These are phyloP conservation scores for Penicillium simplicissimum DNA, from an alignment of 495 filamentous ascomycete genomes.

Conservation along the genomic window DNA sequence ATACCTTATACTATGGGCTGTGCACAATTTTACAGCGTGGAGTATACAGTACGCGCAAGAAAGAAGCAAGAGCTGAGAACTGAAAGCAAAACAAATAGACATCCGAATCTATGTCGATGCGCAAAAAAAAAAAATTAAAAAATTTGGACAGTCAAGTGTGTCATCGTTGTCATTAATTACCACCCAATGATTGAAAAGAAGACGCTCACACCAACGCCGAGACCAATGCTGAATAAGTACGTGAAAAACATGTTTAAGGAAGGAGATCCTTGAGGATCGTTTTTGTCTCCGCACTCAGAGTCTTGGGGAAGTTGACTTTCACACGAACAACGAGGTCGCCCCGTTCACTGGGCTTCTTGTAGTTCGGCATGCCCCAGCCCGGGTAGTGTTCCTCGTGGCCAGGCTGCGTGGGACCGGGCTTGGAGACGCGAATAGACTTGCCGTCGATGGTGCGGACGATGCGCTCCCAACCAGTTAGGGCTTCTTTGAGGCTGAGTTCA, in stretches of 20 bases:
- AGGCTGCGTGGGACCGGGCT: constrained; percentile 80
- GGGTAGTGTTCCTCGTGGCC: constrained; percentile 81
- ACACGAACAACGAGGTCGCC: constrained; percentile 89
- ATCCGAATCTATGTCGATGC: neutral
- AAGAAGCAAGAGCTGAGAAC: neutral
- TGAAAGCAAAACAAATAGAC: neutral
- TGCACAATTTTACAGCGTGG: neutral
- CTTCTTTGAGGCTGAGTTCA: constrained; percentile 88
- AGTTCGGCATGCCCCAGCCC: constrained; percentile 83
- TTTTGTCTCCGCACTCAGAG: constrained; percentile 74
- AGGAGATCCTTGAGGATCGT: constrained; percentile 74
- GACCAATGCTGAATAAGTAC: constrained; percentile 28
- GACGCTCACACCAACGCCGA: constrained; percentile 34
- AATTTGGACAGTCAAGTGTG: neutral
- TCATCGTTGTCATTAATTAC: constrained; percentile 20
- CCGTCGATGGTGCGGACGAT: constrained; percentile 93
- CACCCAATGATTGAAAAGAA: constrained; percentile 4
- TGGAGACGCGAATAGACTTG: constrained; percentile 73
- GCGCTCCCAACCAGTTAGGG: constrained; percentile 90
- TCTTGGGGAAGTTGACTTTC: constrained; percentile 86
- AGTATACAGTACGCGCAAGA: too few relatives aligned
- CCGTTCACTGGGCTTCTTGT: constrained; percentile 79
- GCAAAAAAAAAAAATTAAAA: too few relatives aligned
- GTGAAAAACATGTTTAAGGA: constrained; percentile 26
- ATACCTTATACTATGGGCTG: neutral